Evolutionary conservation across 2,329 filamentous ascomycete genomes (phyloP).

Genomic region (Sporothrix dimorphospora): DNA sequence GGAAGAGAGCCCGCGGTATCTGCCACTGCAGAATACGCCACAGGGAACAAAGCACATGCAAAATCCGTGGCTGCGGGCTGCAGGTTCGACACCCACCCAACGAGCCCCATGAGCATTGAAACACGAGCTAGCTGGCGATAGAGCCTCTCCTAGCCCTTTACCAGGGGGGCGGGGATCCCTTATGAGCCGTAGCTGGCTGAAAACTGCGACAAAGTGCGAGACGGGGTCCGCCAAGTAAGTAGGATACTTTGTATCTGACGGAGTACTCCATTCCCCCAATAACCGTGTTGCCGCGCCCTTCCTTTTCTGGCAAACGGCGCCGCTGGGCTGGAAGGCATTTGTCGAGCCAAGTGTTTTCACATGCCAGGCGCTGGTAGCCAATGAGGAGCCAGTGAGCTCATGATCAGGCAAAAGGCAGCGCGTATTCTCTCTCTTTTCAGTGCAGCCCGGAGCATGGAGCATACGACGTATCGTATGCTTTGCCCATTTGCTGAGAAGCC

Average conservation of each 20-base stretch:
- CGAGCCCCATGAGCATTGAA: neutral
- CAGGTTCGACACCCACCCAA: neutral
- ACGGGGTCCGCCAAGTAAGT: too few relatives aligned
- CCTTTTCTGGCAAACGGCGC: constrained; percentile 6
- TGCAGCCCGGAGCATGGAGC: neutral
- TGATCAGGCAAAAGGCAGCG: neutral
- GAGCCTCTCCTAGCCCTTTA: neutral
- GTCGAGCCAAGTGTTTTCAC: constrained; percentile 17
- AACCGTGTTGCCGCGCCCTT: constrained; percentile 13
- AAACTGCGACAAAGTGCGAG: constrained; percentile 2
- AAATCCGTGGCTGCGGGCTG: neutral
- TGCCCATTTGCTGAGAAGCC: neutral
- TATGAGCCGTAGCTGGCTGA: neutral
- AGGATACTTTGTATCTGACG: too few relatives aligned
- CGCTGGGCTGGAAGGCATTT: neutral
- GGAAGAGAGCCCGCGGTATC: neutral
- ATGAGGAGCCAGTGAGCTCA: neutral
- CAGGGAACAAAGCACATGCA: constrained; percentile 20
- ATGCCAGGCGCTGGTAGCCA: constrained; percentile 1
- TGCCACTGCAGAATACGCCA: constrained; percentile 6
- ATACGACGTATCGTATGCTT: neutral
- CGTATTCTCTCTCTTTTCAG: neutral
- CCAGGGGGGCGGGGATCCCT: too few relatives aligned
- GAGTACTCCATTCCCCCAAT: neutral
- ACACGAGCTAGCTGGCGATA: constrained; percentile 16